Conservation (phyloP, 2,329 filamentous ascomycete species). For the Diplodia mutila region DNA sequence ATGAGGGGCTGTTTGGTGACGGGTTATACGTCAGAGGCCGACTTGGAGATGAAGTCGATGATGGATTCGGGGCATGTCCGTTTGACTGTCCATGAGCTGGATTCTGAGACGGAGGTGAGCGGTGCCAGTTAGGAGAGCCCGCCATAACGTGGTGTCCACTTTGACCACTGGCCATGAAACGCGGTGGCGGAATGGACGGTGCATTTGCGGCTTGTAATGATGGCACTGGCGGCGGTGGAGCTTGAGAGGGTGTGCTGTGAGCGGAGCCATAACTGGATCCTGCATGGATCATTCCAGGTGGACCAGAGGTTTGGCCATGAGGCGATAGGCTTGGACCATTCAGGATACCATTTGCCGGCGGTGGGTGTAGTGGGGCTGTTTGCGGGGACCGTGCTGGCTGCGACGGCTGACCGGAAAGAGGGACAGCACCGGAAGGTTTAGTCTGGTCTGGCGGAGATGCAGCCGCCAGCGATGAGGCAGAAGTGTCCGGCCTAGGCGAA, state of each 20-base stretch:
- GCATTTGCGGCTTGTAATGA: not conserved
- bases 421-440: slow-evolving; percentile 23
- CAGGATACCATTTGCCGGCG: slow-evolving; percentile 38
- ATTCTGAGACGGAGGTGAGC: not conserved
- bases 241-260: slow-evolving; percentile 7
- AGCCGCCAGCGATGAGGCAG: slow-evolving; percentile 24
- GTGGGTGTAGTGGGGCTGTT: slow-evolving; percentile 25
- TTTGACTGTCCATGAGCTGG: slow-evolving; percentile 11
- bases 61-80: not conserved
- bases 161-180: not conserved
- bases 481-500: slow-evolving; percentile 43
- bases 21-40: slow-evolving; percentile 30
- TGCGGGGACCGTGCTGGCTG: slow-evolving; percentile 20
- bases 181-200: slow-evolving; percentile 11
- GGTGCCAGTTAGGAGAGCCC: slow-evolving; percentile 6
- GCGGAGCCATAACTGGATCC: slow-evolving; percentile 11
- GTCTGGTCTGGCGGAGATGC: slow-evolving; percentile 33
- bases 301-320: slow-evolving; percentile 48
- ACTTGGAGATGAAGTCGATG: not conserved
- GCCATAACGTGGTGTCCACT: slow-evolving; percentile 10
- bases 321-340: slow-evolving; percentile 51
- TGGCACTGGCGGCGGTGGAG: not conserved
- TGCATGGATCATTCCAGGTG: slow-evolving; percentile 32
- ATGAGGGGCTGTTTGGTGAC: slow-evolving; percentile 42
- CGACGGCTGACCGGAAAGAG: not conserved